Conservation (phyloP, 176 grass and related monocot genomes). For the Urochloa ruziziensis region DNA sequence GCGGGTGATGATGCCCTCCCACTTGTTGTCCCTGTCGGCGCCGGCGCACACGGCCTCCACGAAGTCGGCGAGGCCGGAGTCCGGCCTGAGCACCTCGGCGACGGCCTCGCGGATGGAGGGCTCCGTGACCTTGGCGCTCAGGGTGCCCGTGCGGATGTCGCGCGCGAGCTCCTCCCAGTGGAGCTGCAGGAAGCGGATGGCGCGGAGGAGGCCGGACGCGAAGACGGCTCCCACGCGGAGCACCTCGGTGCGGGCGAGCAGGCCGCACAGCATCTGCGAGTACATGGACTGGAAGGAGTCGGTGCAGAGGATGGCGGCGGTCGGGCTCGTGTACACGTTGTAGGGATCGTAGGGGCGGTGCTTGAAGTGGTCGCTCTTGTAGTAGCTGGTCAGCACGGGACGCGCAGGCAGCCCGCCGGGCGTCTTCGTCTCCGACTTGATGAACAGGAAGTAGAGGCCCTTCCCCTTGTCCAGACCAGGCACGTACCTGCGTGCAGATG, state of each 20-base stretch:
- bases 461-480: slow-evolving; percentile 83
- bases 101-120: slow-evolving; percentile 64
- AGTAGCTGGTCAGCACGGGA: slow-evolving; percentile 95
- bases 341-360: slow-evolving; percentile 75
- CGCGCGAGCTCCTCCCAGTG: slow-evolving; percentile 72
- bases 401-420: slow-evolving; percentile 76
- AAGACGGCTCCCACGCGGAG: slow-evolving; percentile 96
- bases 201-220: slow-evolving; percentile 91
- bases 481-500: slow-evolving; percentile 51
- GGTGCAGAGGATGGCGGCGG: slow-evolving; percentile 76
- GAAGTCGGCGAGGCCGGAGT: slow-evolving; percentile 49
- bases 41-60: slow-evolving; percentile 55
- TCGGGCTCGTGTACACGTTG: slow-evolving; percentile 93
- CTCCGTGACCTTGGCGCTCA: slow-evolving; percentile 53
- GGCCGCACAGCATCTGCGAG: slow-evolving; percentile 88
- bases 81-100: slow-evolving; percentile 42
- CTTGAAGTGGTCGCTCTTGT: slow-evolving; percentile 96
- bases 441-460: slow-evolving; percentile 93
- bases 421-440: slow-evolving; percentile 89
- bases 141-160: slow-evolving; percentile 59
- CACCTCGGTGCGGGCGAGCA: slow-evolving; percentile 63
- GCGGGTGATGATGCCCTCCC: slow-evolving; percentile 72
- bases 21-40: slow-evolving; percentile 25
- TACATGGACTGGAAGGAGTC: slow-evolving; percentile 99
- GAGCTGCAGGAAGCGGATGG: slow-evolving; percentile 83